Percentiles rank a stretch among this genome's conserved stretches.
These are phyloP conservation scores for Lanmaoa pseudosensibilis DNA, from an alignment of 768 basidiomycete species.

Conservation along the genomic window DNA sequence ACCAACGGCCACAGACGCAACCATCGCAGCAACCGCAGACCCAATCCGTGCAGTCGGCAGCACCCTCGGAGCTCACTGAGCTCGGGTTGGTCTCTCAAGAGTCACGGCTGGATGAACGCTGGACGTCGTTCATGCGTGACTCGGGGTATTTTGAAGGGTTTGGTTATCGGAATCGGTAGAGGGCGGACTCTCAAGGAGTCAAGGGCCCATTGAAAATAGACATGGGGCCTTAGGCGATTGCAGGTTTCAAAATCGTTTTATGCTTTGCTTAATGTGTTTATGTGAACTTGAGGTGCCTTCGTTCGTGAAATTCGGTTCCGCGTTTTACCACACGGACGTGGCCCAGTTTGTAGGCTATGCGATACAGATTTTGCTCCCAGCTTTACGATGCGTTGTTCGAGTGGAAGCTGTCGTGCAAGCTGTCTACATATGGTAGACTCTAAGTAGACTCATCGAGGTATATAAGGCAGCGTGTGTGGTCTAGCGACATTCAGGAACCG, in stretches of 20 bases:
- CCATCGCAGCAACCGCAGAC: conserved; percentile 11
- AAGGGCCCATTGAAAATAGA: background rate
- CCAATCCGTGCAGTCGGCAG: conserved; percentile 4
- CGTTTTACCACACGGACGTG: background rate
- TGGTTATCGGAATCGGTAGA: conserved; percentile 27
- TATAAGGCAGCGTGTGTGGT: background rate
- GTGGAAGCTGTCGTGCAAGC: background rate
- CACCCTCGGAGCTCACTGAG: conserved; percentile 50
- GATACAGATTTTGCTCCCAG: background rate
- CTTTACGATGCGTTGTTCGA: background rate
- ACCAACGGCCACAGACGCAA: background rate
- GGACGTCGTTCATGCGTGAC: conserved; percentile 63
- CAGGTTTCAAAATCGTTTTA: background rate
- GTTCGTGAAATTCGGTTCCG: background rate
- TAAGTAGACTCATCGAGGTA: background rate
- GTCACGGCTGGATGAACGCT: conserved; percentile 55
- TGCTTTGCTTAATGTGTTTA: background rate
- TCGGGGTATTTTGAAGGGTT: conserved; percentile 46
- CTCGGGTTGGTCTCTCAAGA: conserved; percentile 60
- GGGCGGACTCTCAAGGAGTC: background rate
- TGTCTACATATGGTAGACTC: background rate
- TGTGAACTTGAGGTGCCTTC: background rate
- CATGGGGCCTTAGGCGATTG: background rate
- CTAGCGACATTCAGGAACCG: background rate
- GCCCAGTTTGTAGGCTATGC: background rate